A percentile compares a stretch with the other conserved stretches of the same genome.
phyloP scores from a whole-genome alignment of 2,329 filamentous ascomycete species.

The Tympanopsis confertula region DNA sequence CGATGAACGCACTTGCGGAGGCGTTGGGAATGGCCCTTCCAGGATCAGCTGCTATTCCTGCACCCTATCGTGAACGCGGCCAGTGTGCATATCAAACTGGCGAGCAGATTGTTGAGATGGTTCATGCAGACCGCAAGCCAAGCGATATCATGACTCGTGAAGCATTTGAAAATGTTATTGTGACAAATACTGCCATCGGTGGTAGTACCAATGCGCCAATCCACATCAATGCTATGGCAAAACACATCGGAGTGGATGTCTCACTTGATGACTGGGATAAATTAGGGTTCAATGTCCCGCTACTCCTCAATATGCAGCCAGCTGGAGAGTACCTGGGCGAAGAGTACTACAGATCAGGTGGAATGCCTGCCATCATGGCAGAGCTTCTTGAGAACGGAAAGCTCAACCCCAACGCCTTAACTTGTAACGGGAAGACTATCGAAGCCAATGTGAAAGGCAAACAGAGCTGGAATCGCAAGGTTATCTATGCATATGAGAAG shows the following conservation, averaged over 20 bases:
- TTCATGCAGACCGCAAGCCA: slow-evolving; percentile 32
- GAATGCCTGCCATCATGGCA: slow-evolving; percentile 38
- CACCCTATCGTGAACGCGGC: slow-evolving; percentile 29
- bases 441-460: slow-evolving; percentile 27
- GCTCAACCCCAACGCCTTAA: slow-evolving; percentile 28
- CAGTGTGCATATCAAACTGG: slow-evolving; percentile 36
- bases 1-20: slow-evolving; percentile 39
- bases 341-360: slow-evolving; percentile 40
- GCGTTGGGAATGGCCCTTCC: slow-evolving; percentile 39
- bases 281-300: slow-evolving; percentile 33
- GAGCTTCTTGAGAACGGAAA: slow-evolving; percentile 35
- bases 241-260: slow-evolving; percentile 36
- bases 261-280: slow-evolving; percentile 40
- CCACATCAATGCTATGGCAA: slow-evolving; percentile 40
- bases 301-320: slow-evolving; percentile 41
- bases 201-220: slow-evolving; percentile 45
- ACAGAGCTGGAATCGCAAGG: slow-evolving; percentile 34
- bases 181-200: slow-evolving; percentile 40
- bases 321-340: slow-evolving; percentile 38
- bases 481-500: slow-evolving; percentile 28
- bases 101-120: slow-evolving; percentile 35
- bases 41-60: slow-evolving; percentile 36
- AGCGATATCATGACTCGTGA: slow-evolving; percentile 41
- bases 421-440: slow-evolving; percentile 32
- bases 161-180: slow-evolving; percentile 44